Base-by-base conservation (phyloP, 805 yeast genomes). In the Spathaspora passalidarum region DNA sequence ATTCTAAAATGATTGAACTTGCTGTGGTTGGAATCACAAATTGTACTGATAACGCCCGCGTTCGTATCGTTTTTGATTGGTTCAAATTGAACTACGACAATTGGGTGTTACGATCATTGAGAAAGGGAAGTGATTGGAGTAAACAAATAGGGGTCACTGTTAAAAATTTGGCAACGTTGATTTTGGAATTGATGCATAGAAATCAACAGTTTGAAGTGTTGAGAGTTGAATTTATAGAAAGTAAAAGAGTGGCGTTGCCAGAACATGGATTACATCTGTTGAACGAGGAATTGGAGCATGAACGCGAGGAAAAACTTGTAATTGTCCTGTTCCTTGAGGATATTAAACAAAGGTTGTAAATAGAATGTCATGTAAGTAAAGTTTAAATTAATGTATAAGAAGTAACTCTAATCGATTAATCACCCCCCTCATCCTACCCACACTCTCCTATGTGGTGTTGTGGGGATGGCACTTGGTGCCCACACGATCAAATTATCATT, bases 1-100 rank as follows among this genome's bases (percentile, higher is more conserved):
- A 80, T 51, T 67, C 77, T 7, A 70, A 68, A 22, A 59, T 78
- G 55, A 73, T 82, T 37, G 89, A 82, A 53, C 54, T 78, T 43
- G 81, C 79, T 0, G 61, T 84, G n/a, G 56, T 81, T 32, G 89
- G 89, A 10, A 43, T 62, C 75, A 51, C 70, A 64, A 56, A 69
- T 65, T 58, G 73, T 61, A 52, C 81, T 8, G 38, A 42, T 26
- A 2, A 14, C 6, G 29, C 26, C 5, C 6, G 11, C 2, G 32
- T 26, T 5, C 32, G 29, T 14, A 17, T 22, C 8, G 38, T 47
- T 11, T 82, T 82, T 80, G 62, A 70, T 3, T 84, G 89, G 88
- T 82, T 74, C 60, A 63, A 54, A 37, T 56, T 73, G 43, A 71
- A 82, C 53, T 81, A 72, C 56, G 77, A 76, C 40, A 61, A 62